These are phyloP conservation scores for Naegleria fowleri DNA, from an alignment of 208 protist species.

Conservation along the genomic window DNA sequence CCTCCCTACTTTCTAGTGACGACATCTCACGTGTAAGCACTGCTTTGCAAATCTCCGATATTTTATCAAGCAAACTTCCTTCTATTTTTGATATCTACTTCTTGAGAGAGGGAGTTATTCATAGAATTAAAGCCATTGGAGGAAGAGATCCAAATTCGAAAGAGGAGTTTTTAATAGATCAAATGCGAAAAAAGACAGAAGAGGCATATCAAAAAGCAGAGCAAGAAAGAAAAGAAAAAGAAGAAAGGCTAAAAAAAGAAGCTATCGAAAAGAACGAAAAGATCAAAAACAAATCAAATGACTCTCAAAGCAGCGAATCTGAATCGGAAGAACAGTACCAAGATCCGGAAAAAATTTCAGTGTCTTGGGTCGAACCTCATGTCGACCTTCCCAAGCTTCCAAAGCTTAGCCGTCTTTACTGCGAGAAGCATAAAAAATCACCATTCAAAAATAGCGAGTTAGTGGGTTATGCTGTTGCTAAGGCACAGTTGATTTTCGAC, in stretches of 20 bases:
- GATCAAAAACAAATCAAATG: not conserved
- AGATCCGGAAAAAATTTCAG: not conserved
- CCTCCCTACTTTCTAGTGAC: constrained; percentile 5
- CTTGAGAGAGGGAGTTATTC: constrained; percentile 68
- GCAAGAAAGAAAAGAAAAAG: not conserved
- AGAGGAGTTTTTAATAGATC: not conserved
- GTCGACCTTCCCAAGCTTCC: not conserved
- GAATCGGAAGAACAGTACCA: not conserved
- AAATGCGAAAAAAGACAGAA: constrained; percentile 19
- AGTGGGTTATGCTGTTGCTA: not conserved
- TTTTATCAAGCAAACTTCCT: constrained; percentile 62
- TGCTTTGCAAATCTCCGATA: constrained; percentile 54
- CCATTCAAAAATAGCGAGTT: not conserved
- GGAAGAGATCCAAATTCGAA: not conserved
- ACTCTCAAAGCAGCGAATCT: not conserved
- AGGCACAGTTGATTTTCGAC: not conserved
- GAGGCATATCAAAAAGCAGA: not conserved
- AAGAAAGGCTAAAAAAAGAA: not conserved
- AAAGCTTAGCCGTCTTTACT: not conserved
- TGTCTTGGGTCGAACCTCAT: not conserved
- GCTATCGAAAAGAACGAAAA: constrained; percentile 1
- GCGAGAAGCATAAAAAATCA: not conserved
- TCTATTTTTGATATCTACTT: constrained; percentile 59
- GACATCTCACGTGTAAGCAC: constrained; percentile 47
- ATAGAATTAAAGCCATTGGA: constrained; percentile 2